phyloP scores from a whole-genome alignment of 257 asterid genomes.

The Ocimum tenuiflorum region DNA sequence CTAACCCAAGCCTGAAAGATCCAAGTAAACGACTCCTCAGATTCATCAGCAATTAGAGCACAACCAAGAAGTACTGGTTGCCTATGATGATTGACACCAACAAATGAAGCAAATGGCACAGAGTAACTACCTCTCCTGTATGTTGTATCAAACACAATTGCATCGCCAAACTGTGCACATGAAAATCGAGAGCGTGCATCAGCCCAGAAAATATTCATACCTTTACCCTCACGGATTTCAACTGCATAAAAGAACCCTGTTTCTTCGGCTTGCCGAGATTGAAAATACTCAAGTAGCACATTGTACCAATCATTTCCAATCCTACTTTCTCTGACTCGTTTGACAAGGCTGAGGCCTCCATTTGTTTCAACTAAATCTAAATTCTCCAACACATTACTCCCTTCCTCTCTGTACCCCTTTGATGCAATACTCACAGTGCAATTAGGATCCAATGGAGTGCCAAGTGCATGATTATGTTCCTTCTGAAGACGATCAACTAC shows the following conservation, averaged over 20 bases:
- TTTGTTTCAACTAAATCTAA: constrained; percentile 80
- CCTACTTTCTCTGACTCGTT: constrained; percentile 49
- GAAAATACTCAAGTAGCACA: constrained; percentile 74
- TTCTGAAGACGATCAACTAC: constrained; percentile 76
- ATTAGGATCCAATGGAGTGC: constrained; percentile 37
- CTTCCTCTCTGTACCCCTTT: constrained; percentile 56
- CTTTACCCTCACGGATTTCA: constrained; percentile 68
- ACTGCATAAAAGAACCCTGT: constrained; percentile 86
- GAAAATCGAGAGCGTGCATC: constrained; percentile 78
- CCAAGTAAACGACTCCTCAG: constrained; percentile 93
- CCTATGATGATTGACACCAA: constrained; percentile 86
- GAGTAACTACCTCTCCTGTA: constrained; percentile 53
- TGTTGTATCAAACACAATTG: constrained; percentile 70
- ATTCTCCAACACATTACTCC: constrained; percentile 57
- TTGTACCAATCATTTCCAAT: constrained; percentile 63
- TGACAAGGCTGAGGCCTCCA: constrained; percentile 75
- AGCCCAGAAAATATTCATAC: constrained; percentile 76
- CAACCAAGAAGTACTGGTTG: constrained; percentile 93
- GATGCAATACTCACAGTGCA: constrained; percentile 34
- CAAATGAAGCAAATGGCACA: constrained; percentile 73
- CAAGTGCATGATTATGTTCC: constrained; percentile 78
- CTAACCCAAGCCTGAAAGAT: constrained; percentile 70
- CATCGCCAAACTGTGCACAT: constrained; percentile 85
- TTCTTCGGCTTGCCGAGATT: constrained; percentile 75
- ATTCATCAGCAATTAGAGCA: constrained; percentile 82